Percentiles rank a stretch among this genome's conserved stretches.
Evolutionary conservation across 352 stramenopile species (phyloP).

Genomic region (Globisporangium yorkense): DNA sequence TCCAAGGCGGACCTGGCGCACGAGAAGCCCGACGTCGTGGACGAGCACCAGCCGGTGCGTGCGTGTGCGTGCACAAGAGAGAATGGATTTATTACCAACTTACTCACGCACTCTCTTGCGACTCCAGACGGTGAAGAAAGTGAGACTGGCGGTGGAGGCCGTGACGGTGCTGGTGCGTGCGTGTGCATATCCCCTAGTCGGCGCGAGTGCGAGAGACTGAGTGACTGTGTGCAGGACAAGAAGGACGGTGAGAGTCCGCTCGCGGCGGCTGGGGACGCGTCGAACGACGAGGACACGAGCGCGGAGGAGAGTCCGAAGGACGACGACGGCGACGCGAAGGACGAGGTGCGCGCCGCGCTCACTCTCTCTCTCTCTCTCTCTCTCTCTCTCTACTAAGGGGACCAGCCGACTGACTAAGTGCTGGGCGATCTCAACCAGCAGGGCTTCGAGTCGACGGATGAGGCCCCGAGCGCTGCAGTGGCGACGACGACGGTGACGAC

Average conservation of each 20-base stretch:
- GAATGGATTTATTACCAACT: too few species aligned
- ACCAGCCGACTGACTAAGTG: background rate
- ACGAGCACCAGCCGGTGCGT: slow-evolving; percentile 55
- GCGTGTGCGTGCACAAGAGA: background rate
- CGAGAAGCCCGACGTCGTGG: slow-evolving; percentile 64
- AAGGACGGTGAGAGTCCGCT: slow-evolving; percentile 2
- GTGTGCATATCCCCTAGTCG: background rate
- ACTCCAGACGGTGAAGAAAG: slow-evolving; percentile 49
- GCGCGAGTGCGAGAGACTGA: slow-evolving; percentile 33
- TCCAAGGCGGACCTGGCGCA: slow-evolving; percentile 62
- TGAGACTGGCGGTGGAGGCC: slow-evolving; percentile 42
- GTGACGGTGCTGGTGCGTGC: slow-evolving; percentile 36
- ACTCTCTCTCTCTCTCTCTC: background rate
- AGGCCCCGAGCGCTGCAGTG: background rate
- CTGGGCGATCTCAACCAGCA: background rate
- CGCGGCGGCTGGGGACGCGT: background rate
- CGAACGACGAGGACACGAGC: slow-evolving; percentile 15
- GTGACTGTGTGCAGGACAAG: slow-evolving; percentile 2
- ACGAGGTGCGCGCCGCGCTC: background rate
- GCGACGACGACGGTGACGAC: slow-evolving; percentile 11
- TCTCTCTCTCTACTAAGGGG: background rate
- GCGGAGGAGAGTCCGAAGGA: slow-evolving; percentile 15
- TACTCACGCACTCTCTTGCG: too few species aligned
- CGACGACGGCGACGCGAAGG: background rate
- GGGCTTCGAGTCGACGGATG: background rate